Evolutionary conservation across 75 land plant genomes (phyloP).

Genomic region (Cryptomeria japonica): DNA sequence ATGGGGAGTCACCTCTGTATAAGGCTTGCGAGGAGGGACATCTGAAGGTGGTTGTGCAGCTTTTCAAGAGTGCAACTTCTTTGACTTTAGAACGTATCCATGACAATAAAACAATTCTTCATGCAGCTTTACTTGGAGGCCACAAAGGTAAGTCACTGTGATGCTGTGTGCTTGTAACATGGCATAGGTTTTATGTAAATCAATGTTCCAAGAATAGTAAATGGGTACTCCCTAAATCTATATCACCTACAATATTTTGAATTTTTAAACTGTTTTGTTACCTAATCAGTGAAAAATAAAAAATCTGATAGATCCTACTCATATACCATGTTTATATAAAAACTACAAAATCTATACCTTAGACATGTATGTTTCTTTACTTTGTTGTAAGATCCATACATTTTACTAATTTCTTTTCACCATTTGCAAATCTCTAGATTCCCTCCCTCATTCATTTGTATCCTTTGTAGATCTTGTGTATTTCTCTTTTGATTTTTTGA

Average conservation of each 20-base stretch:
- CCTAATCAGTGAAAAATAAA: background rate
- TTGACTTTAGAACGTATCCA: background rate
- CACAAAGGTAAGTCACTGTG: background rate
- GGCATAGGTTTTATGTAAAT: no score
- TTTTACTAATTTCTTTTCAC: background rate
- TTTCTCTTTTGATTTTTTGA: background rate
- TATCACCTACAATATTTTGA: background rate
- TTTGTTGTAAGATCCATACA: background rate
- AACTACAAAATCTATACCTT: background rate
- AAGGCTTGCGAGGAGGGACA: conserved; percentile 5
- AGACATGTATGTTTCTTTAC: background rate
- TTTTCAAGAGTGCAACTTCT: background rate
- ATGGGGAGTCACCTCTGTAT: background rate
- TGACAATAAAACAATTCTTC: background rate
- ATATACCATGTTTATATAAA: background rate
- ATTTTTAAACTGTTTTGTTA: background rate
- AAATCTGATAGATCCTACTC: background rate
- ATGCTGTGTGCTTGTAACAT: no score
- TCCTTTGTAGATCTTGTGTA: background rate
- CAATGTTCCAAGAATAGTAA: no score
- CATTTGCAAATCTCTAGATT: background rate
- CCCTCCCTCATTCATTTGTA: background rate
- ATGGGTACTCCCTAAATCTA: background rate
- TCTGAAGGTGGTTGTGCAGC: background rate
- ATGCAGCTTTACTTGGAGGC: background rate